phyloP scores from a whole-genome alignment of 2,329 filamentous ascomycete species.

The Metarhizium guizhouense region DNA sequence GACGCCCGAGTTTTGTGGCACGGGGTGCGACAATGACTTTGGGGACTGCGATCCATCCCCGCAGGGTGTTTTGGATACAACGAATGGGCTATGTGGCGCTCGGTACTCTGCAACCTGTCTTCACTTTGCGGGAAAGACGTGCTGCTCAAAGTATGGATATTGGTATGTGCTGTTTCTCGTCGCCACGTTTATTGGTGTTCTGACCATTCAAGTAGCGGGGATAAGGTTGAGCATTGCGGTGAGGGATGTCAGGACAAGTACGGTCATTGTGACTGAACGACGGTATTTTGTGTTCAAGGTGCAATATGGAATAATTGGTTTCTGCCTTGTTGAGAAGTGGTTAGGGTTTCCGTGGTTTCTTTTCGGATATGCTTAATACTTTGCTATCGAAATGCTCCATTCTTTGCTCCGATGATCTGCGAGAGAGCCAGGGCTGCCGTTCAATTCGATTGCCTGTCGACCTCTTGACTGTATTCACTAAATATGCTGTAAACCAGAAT shows the following conservation, averaged over 20 bases:
- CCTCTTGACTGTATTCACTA: too few species aligned
- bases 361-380: too few species aligned
- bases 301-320: too few species aligned
- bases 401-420: too few species aligned
- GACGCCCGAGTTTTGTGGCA: slow-evolving; percentile 24
- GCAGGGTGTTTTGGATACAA: slow-evolving; percentile 18
- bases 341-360: too few species aligned
- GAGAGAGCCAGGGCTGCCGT: too few species aligned
- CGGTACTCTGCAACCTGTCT: slow-evolving; percentile 20
- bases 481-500: too few species aligned
- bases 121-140: slow-evolving; percentile 22
- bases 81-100: slow-evolving; percentile 27
- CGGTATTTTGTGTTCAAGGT: too few species aligned
- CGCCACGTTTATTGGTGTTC: background rate
- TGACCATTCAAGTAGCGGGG: slow-evolving; percentile 16
- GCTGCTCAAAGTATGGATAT: slow-evolving; percentile 26
- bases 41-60: slow-evolving; percentile 21
- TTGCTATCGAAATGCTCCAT: too few species aligned
- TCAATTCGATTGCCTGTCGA: too few species aligned
- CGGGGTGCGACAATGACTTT: slow-evolving; percentile 27
- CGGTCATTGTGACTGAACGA: slow-evolving; percentile 9
- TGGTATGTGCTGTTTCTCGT: slow-evolving; percentile 15
- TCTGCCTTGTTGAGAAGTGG: too few species aligned
- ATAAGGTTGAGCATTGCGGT: slow-evolving; percentile 19
- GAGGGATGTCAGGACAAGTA: slow-evolving; percentile 24